Evolutionary conservation across 2,329 filamentous ascomycete genomes (phyloP), one percentile per base, ranked within the genome.

Genomic region (Aspergillus sp.): DNA sequence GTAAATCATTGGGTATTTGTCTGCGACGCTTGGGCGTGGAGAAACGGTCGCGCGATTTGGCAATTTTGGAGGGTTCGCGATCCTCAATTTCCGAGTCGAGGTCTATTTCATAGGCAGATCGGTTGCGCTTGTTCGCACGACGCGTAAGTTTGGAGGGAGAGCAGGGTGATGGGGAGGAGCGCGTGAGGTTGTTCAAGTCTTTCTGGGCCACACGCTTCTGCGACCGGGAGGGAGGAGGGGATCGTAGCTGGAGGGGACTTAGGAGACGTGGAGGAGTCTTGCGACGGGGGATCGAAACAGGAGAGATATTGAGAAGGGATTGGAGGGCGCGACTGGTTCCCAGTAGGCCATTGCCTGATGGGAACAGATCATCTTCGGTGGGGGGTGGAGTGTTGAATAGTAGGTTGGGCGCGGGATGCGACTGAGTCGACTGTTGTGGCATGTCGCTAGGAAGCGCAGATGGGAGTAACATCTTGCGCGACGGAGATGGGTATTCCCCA

Each of bases 1-100:
- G 80, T 36, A 82, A 66, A n/a, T 79, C 70, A 38, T 75, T 74
- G 2, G 80, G 80, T 10, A 74, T 67, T 23, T 76, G 72, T 17
- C 79, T 73, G 41, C 68, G 74, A 62, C 80, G 76, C 65, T 82
- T 82, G 4, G 80, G 80, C 10, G 80, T 82, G 4, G 76, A 75
- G 58, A 75, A 73, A 39, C 67, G 70, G 49, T 70, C 63, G 41
- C 64, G 36, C 43, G 63, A 48, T 30, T 30, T 25, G 57, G 68
- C 61, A 15, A 67, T 50, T 21, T 69, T 56, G 51, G 45, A 58
- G 28, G 36, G 60, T 56, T 70, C 60, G 17, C 59, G 55, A 12
- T 67, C 57, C 19, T 71, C 70, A 12, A 41, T 15, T 8, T 45
- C 9, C n/a, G 15, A 21, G 21, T 55, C 21, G 23, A 21, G 10